Evolutionary conservation across 1,284 basidiomycete species (phyloP).

Genomic region (Ceratobasidium sp.): DNA sequence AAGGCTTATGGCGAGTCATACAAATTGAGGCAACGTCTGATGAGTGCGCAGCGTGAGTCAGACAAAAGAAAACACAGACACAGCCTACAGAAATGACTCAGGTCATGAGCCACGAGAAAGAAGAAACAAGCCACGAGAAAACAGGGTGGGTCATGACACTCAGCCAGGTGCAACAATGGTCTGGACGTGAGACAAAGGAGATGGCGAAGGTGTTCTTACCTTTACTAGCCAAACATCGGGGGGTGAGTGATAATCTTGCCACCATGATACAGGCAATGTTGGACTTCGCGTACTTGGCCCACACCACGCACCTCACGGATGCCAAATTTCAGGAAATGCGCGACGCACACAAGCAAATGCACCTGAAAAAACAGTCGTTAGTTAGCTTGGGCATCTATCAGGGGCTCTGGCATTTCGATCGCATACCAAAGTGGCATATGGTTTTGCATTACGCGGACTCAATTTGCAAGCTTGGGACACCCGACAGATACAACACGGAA

Average conservation of each 20-base stretch:
- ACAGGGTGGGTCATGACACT: too few species aligned
- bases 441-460: conserved; percentile 45
- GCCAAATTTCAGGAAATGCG: not conserved
- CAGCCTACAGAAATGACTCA: too few species aligned
- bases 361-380: not conserved
- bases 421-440: conserved; percentile 48
- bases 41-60: too few species aligned
- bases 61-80: too few species aligned
- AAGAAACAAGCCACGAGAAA: too few species aligned
- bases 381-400: not conserved
- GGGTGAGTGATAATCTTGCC: not conserved
- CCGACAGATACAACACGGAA: conserved; percentile 43
- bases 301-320: not conserved
- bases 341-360: not conserved
- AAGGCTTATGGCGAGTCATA: too few species aligned
- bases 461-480: conserved; percentile 35
- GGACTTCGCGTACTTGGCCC: conserved; percentile 2
- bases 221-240: not conserved
- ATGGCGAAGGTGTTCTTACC: conserved; percentile 28
- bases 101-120: too few species aligned
- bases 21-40: too few species aligned
- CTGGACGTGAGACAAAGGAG: conserved; percentile 20
- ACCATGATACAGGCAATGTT: not conserved
- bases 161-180: conserved; percentile 18
- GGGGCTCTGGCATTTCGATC: not conserved